Evolutionary conservation across 345 rosid genomes (phyloP), one percentile per base, ranked within the genome.

Genomic region (Boechera stricta): DNA sequence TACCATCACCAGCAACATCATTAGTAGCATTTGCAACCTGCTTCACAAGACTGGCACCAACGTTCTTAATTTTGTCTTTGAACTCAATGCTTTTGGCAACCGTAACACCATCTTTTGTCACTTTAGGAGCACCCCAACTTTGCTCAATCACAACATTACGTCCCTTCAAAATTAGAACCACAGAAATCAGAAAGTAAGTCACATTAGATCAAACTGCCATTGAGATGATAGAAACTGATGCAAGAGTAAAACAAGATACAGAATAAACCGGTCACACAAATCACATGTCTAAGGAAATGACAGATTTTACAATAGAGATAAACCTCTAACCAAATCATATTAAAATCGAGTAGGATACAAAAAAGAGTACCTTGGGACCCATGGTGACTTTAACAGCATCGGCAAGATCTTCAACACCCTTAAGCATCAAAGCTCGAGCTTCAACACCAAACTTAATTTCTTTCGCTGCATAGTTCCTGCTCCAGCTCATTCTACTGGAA

Each of bases 11-110:
- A 5, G 98, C 98, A 10, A 78, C 93, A 73, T 92, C 99, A 74
- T 95, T 95, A 44, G 99, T 95, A 31, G 99, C 99, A 77, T 95
- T 95, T 36, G 99, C 99, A 67, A 95, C 99, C 84, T 95, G 99
- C 78, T 95, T 95, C 26, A 95, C 99, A 41, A 95, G 99, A 83
- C 99, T 95, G 28, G 99, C 99, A 81, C 99, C 99, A 55, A 95
- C 79, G 52, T 95, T 95, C 85, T 89, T 95, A 4, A 91, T 84
- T 77, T 84, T 89, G 39, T 95, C 96, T 59, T 89, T 87, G 79
- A 95, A 95, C 69, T 93, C 99, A 76, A 95, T 87, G 78, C 99
- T 92, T 75, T 95, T 95, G 15, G 99, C 99, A 53, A 95, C 99
- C 5, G 98, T 95, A 2, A 95, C 99, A 73, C 99, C 99, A 78